phyloP scores from a whole-genome alignment of 257 asterid genomes.

The Ehretia macrophylla region DNA sequence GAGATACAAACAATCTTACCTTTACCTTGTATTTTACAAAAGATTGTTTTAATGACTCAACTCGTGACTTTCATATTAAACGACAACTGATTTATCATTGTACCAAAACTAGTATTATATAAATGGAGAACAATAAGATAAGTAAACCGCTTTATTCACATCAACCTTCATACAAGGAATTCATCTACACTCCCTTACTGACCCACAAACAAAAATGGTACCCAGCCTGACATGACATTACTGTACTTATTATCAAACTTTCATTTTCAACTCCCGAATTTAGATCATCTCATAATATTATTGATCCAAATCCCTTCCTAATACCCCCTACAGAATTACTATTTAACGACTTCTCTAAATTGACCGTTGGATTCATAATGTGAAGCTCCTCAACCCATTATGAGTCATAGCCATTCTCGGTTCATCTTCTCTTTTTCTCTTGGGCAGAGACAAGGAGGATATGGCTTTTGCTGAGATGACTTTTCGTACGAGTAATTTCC shows the following conservation, averaged over 20 bases:
- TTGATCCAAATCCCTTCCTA: too few relatives aligned
- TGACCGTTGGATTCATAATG: constrained; percentile 4
- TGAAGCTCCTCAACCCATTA: constrained; percentile 33
- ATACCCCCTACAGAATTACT: too few relatives aligned
- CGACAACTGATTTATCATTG: too few relatives aligned
- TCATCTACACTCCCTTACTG: background rate
- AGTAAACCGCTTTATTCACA: too few relatives aligned
- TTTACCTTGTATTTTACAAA: too few relatives aligned
- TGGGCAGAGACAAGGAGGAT: constrained; percentile 54
- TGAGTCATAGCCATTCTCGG: constrained; percentile 24
- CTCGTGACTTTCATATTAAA: too few relatives aligned
- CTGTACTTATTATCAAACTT: background rate
- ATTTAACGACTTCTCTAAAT: background rate
- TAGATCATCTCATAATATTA: background rate
- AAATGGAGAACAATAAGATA: too few relatives aligned
- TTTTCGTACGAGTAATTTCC: constrained; percentile 66
- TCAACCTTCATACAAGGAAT: too few relatives aligned
- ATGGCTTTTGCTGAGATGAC: constrained; percentile 59
- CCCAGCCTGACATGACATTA: background rate
- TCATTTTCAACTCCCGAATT: constrained; percentile 2
- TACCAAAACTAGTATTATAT: too few relatives aligned
- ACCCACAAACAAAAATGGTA: background rate
- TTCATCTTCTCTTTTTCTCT: constrained; percentile 56
- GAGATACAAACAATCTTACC: too few relatives aligned
- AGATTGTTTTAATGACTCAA: too few relatives aligned